A percentile compares a stretch with the other conserved stretches of the same genome.
Conservation (phyloP, 2,329 filamentous ascomycete species). For the Fusarium sambucinum region DNA sequence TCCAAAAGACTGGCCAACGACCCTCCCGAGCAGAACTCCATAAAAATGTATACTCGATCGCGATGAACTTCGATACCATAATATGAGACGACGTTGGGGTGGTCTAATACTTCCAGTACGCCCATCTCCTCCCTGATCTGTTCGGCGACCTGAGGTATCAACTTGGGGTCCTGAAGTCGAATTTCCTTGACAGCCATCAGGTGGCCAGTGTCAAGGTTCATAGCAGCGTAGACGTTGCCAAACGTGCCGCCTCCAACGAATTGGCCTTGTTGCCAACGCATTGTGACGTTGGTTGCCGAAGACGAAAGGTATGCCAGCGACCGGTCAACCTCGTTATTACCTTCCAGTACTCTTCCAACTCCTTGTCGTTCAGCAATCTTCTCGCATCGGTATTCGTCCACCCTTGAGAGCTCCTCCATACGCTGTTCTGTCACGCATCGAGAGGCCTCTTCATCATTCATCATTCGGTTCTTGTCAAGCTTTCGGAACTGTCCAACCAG, state of each 20-base stretch:
- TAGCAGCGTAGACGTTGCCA: slow-evolving; percentile 95
- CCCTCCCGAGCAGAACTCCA: slow-evolving; percentile 98
- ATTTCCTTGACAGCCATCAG: slow-evolving; percentile 99
- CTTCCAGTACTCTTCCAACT: slow-evolving; percentile 90
- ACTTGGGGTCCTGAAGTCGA: slow-evolving; percentile 92
- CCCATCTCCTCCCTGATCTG: slow-evolving; percentile 98
- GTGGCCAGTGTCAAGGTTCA: slow-evolving; percentile 95
- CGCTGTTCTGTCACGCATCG: slow-evolving; percentile 81
- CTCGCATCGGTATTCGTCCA: slow-evolving; percentile 83
- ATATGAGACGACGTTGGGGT: slow-evolving; percentile 97
- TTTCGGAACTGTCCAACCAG: slow-evolving; percentile 80
- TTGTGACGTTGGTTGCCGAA: slow-evolving; percentile 92
- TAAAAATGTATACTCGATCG: slow-evolving; percentile 99
- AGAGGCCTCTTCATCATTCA: slow-evolving; percentile 88
- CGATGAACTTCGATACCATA: slow-evolving; percentile 98
- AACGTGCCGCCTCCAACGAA: slow-evolving; percentile 98
- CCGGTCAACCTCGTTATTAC: slow-evolving; percentile 94
- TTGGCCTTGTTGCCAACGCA: slow-evolving; percentile 99
- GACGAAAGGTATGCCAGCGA: slow-evolving; percentile 94
- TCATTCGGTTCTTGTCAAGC: slow-evolving; percentile 78
- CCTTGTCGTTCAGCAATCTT: slow-evolving; percentile 88
- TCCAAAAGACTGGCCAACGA: slow-evolving; percentile 91
- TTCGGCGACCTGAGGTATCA: slow-evolving; percentile 92
- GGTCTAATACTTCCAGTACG: slow-evolving; percentile 93
- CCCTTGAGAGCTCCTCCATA: slow-evolving; percentile 75